A percentile compares a stretch with the other conserved stretches of the same genome.
These are phyloP conservation scores for Earliella scabrosa DNA, from an alignment of 1,284 basidiomycete genomes.

Conservation along the genomic window DNA sequence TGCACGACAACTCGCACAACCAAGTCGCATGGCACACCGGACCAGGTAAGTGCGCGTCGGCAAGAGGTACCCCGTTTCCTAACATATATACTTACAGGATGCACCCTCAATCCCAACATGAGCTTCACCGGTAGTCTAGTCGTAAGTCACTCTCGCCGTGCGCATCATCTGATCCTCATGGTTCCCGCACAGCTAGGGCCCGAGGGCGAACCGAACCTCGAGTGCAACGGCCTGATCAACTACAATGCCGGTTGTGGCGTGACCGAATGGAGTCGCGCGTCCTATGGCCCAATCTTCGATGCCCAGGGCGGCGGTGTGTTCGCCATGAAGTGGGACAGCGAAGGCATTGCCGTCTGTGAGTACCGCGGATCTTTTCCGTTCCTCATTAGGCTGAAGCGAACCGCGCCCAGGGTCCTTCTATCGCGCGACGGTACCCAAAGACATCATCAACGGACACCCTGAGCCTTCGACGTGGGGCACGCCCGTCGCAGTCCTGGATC, in stretches of 20 bases:
- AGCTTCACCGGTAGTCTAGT: conserved; percentile 63
- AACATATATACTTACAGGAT: conserved; percentile 39
- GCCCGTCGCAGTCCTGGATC: conserved; percentile 64
- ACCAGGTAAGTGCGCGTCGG: conserved; percentile 42
- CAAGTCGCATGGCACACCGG: conserved; percentile 78
- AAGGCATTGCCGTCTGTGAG: conserved; percentile 73
- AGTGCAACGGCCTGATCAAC: conserved; percentile 57
- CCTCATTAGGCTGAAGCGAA: neutral
- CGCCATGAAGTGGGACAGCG: conserved; percentile 80
- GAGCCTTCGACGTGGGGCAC: conserved; percentile 64
- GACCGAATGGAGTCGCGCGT: conserved; percentile 69
- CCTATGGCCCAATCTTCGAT: conserved; percentile 76
- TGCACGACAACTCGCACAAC: conserved; percentile 77
- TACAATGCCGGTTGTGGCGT: conserved; percentile 72
- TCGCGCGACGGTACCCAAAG: conserved; percentile 68
- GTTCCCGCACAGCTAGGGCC: conserved; percentile 31
- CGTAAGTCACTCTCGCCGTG: conserved; percentile 39
- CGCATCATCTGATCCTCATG: neutral
- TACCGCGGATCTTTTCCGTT: conserved; percentile 13
- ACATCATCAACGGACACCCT: conserved; percentile 60
- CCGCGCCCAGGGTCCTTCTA: conserved; percentile 68
- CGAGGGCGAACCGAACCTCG: conserved; percentile 49
- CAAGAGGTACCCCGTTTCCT: neutral
- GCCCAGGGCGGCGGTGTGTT: conserved; percentile 75
- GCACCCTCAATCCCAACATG: conserved; percentile 46